Conservation (phyloP, 768 basidiomycete species). For the Strobilomyces echinocephalus region DNA sequence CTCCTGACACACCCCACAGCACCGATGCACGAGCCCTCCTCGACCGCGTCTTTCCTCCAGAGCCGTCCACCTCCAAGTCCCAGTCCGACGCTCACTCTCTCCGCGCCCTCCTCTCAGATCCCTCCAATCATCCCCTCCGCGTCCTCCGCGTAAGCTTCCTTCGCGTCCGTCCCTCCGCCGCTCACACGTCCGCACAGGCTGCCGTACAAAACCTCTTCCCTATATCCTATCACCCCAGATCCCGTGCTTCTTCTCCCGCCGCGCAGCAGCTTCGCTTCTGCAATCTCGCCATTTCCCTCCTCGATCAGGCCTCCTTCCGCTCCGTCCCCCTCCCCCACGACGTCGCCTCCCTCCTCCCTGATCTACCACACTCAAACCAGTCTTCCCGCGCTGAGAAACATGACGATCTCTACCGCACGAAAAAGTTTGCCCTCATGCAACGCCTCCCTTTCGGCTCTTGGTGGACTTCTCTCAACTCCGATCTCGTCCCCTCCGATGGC, state of each 20-base stretch:
- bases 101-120: slow-evolving; percentile 51
- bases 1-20: slow-evolving; percentile 32
- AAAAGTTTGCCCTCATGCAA: slow-evolving; percentile 74
- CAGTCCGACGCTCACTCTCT: slow-evolving; percentile 41
- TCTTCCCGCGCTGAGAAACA: slow-evolving; percentile 22
- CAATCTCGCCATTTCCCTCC: slow-evolving; percentile 63
- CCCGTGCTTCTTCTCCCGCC: slow-evolving; percentile 57
- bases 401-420: slow-evolving; percentile 30
- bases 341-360: slow-evolving; percentile 40
- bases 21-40: slow-evolving; percentile 72
- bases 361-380: slow-evolving; percentile 21
- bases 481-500: slow-evolving; percentile 33
- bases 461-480: slow-evolving; percentile 69
- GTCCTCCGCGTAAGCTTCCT: slow-evolving; percentile 50
- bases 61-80: slow-evolving; percentile 38
- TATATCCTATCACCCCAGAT: slow-evolving; percentile 60
- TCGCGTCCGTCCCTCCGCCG: slow-evolving; percentile 11
- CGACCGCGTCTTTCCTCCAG: slow-evolving; percentile 67
- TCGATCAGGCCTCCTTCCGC: slow-evolving; percentile 62
- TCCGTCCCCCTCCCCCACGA: slow-evolving; percentile 43
- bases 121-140: slow-evolving; percentile 49
- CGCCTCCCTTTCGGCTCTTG: slow-evolving; percentile 71
- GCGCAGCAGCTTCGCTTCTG: slow-evolving; percentile 72
- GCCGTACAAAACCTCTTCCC: slow-evolving; percentile 68
- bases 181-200: slow-evolving; percentile 33